A percentile compares a stretch with the other conserved stretches of the same genome.
Evolutionary conservation across 78 protist genomes (phyloP).

Genomic region (Cyanophora paradoxa): DNA sequence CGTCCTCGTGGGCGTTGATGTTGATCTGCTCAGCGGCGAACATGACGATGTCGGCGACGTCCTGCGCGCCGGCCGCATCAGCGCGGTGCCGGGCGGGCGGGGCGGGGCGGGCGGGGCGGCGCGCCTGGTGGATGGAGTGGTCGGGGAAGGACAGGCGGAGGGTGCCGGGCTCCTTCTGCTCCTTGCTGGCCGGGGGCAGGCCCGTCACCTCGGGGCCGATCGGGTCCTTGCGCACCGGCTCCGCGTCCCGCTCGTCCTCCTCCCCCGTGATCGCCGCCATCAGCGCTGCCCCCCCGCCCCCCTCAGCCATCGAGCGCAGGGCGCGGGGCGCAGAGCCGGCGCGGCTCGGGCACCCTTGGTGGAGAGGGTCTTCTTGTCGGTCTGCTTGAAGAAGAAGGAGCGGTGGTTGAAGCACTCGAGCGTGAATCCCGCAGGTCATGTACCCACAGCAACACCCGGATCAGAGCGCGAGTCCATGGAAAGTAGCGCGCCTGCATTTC

Average conservation of each 20-base stretch:
- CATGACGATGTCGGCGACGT: neutral
- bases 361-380: conserved; percentile 21
- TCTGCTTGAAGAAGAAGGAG: conserved; percentile 50
- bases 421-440: neutral
- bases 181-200: too few relatives aligned
- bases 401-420: conserved; percentile 59
- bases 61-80: neutral
- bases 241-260: too few relatives aligned
- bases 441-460: conserved; percentile 69
- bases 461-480: too few relatives aligned
- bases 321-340: neutral
- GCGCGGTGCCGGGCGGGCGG: too few relatives aligned
- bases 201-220: too few relatives aligned
- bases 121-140: too few relatives aligned
- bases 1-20: neutral
- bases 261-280: neutral
- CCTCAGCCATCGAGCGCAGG: neutral
- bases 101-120: conserved; percentile 5
- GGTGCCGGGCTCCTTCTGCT: too few relatives aligned
- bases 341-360: neutral
- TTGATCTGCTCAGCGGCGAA: neutral
- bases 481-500: too few relatives aligned
- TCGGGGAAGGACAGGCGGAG: too few relatives aligned
- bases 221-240: too few relatives aligned
- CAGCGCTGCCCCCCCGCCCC: neutral